Evolutionary conservation across 2,329 filamentous ascomycete genomes (phyloP), one percentile per base, ranked within the genome.

Genomic region (Aureobasidium sp.): DNA sequence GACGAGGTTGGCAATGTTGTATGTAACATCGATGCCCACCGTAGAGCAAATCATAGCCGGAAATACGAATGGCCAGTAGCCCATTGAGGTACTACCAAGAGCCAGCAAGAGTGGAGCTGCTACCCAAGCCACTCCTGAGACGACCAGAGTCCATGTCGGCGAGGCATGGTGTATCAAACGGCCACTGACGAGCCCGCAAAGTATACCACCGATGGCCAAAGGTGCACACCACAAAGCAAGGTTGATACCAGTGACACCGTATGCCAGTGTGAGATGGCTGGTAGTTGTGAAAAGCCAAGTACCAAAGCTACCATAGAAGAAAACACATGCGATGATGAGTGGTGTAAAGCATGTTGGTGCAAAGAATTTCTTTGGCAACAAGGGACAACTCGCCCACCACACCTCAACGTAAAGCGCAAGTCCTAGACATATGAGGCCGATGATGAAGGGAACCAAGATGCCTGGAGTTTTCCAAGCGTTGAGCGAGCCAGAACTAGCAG

Each of bases 291-390:
- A 64, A 27, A 66, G 59, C 51, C 61, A 66, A 3, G 59, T 60
- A 2, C 65, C 65, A 24, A 73, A 73, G 24, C 69, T 71, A 9
- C 71, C 73, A 52, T 73, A 75, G 67, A 73, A 73, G 68, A 71
- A 73, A 4, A 75, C 65, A 36, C 67, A 70, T 1, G 71, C 71
- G 5, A 73, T 46, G n/a, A 67, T 68, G 17, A 75, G 67, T n/a
- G 71, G 65, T 50, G 68, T 69, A 50, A 71, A 67, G 55, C 68
- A 69, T 41, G 65, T 68, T 1, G 70, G 71, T 17, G 51, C 62
- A 65, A 75, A 75, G 68, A 75, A 73, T 51, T 71, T 68, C 46
- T 71, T 70, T 1, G 73, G 73, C n/a, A 75, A 63, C 12, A 75
- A 59, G 7, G 73, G 72, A 36, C 68, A 71, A 6, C 63, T 66